A percentile compares a stretch with the other conserved stretches of the same genome.
Conservation (phyloP, 2,329 filamentous ascomycete genomes). For the Myriosclerotinia curreyana region DNA sequence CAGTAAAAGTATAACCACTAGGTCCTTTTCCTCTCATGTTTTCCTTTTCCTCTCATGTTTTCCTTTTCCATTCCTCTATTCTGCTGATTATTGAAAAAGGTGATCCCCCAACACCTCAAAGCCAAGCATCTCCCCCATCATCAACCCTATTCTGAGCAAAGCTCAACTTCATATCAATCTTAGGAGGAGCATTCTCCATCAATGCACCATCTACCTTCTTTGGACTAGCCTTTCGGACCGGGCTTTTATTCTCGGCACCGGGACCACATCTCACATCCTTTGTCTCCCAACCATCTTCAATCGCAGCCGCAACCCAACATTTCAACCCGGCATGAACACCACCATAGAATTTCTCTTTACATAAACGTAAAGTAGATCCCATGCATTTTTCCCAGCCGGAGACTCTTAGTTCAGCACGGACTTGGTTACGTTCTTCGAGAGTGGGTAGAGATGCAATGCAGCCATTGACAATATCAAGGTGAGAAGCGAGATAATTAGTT, state of each 20-base stretch:
- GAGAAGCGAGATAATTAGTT: constrained; percentile 90
- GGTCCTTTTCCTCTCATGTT: neutral
- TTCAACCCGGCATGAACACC: constrained; percentile 84
- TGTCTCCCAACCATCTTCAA: constrained; percentile 85
- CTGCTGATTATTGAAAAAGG: neutral
- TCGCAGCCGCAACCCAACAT: constrained; percentile 85
- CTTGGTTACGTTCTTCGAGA: constrained; percentile 64
- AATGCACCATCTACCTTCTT: constrained; percentile 25
- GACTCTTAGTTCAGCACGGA: constrained; percentile 74
- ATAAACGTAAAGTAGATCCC: constrained; percentile 78
- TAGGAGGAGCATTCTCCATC: constrained; percentile 29
- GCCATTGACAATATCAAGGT: constrained; percentile 90
- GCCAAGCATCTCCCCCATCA: constrained; percentile 30
- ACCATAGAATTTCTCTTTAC: constrained; percentile 97
- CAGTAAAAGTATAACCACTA: constrained; percentile 11
- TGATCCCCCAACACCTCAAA: constrained; percentile 19
- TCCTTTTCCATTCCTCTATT: neutral
- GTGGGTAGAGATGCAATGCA: constrained; percentile 79
- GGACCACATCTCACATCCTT: constrained; percentile 75
- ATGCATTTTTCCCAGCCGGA: constrained; percentile 91
- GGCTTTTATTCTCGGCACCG: constrained; percentile 43
- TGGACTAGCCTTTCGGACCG: constrained; percentile 41
- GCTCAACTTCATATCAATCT: constrained; percentile 38
- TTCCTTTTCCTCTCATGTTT: neutral
- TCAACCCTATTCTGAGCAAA: constrained; percentile 28